A percentile compares a stretch with the other conserved stretches of the same genome.
These are phyloP conservation scores for Linum lewisii DNA, from an alignment of 345 rosid genomes.

Conservation along the genomic window DNA sequence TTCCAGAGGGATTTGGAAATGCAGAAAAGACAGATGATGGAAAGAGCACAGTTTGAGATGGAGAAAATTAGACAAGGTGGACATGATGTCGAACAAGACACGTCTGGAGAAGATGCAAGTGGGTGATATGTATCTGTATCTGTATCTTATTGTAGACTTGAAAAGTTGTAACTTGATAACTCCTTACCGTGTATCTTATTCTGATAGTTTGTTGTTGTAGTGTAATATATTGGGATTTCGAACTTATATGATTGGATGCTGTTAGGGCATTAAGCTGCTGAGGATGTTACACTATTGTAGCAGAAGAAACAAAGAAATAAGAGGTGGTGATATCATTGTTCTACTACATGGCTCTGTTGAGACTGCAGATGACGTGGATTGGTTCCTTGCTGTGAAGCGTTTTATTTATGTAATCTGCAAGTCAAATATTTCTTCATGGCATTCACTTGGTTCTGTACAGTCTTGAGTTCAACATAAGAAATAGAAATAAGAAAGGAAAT, in stretches of 20 bases:
- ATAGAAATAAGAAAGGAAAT: too few species aligned
- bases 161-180: too few species aligned
- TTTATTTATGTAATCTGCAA: too few species aligned
- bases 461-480: neutral
- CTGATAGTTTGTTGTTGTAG: slow-evolving; percentile 26
- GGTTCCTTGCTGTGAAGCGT: neutral
- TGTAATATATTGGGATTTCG: slow-evolving; percentile 11
- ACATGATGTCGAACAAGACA: slow-evolving; percentile 39
- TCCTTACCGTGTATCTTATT: too few species aligned
- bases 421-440: neutral
- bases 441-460: neutral
- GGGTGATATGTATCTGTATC: slow-evolving; percentile 16
- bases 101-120: slow-evolving; percentile 56
- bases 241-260: slow-evolving; percentile 1
- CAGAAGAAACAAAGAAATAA: slow-evolving; percentile 12
- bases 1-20: slow-evolving; percentile 80
- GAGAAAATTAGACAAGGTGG: slow-evolving; percentile 41
- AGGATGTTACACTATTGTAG: slow-evolving; percentile 15
- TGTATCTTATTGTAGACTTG: neutral
- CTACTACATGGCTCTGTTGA: slow-evolving; percentile 5
- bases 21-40: slow-evolving; percentile 82
- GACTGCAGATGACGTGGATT: neutral
- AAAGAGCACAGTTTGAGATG: slow-evolving; percentile 72
- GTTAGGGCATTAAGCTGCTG: slow-evolving; percentile 16
- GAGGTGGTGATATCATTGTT: neutral